Evolutionary conservation across 139 green algal species (phyloP).

Genomic region (Chlorella ohadii): DNA sequence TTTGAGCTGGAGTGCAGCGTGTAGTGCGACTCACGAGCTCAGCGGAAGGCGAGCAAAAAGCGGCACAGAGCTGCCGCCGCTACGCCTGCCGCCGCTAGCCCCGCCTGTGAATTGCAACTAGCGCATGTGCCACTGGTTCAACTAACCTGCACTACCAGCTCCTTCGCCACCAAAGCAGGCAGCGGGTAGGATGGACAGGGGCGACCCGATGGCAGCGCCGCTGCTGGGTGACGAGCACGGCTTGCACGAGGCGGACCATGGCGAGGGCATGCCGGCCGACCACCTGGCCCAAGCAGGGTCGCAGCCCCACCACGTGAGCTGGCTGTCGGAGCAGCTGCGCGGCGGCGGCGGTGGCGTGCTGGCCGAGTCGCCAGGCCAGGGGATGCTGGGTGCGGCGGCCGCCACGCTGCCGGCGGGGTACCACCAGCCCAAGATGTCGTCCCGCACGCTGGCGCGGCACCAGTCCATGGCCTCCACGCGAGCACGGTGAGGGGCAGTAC

Average conservation of each 20-base stretch:
- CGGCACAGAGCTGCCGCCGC: too few relatives aligned
- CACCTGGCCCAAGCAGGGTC: too few relatives aligned
- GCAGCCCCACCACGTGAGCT: background rate
- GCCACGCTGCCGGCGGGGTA: background rate
- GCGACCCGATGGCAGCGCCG: background rate
- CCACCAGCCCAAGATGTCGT: background rate
- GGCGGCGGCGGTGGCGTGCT: background rate
- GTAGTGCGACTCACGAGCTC: too few relatives aligned
- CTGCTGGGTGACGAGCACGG: background rate
- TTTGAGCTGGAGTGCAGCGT: too few relatives aligned
- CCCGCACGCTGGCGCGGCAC: background rate
- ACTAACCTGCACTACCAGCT: too few relatives aligned
- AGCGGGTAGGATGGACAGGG: too few relatives aligned
- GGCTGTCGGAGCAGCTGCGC: slow-evolving; percentile 24
- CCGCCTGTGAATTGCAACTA: too few relatives aligned
- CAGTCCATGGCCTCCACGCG: background rate
- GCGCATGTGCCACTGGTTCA: too few relatives aligned
- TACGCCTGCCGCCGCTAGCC: too few relatives aligned
- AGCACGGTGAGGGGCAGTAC: background rate
- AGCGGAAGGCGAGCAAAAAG: too few relatives aligned
- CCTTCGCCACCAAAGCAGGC: background rate
- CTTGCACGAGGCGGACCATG: background rate
- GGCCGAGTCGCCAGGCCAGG: background rate
- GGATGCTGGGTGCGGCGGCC: background rate
- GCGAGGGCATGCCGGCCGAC: too few relatives aligned